Conservation (phyloP, 2,329 filamentous ascomycete species). For the Dendryphion nanum region DNA sequence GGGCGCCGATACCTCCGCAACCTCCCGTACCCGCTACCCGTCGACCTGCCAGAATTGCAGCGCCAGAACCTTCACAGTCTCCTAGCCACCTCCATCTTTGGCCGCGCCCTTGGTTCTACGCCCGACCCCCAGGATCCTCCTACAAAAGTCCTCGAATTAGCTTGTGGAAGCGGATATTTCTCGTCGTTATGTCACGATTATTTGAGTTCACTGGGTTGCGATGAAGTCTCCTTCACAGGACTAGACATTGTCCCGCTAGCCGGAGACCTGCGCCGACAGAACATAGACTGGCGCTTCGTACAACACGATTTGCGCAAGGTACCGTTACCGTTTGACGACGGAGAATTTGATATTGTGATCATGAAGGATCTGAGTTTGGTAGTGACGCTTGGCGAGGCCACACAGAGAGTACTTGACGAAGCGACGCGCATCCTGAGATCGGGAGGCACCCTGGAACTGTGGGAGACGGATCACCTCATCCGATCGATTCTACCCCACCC, state of each 20-base stretch:
- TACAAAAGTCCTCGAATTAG: conserved; percentile 76
- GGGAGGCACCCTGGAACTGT: conserved; percentile 79
- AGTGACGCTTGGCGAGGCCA: conserved; percentile 56
- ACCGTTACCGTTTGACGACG: conserved; percentile 75
- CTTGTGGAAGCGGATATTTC: conserved; percentile 87
- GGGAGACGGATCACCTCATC: conserved; percentile 84
- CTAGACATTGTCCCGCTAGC: conserved; percentile 77
- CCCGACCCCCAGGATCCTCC: conserved; percentile 66
- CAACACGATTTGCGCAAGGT: conserved; percentile 77
- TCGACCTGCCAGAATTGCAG: conserved; percentile 83
- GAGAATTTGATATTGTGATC: conserved; percentile 84
- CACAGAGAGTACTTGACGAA: conserved; percentile 64
- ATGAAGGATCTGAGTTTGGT: conserved; percentile 78
- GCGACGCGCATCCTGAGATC: conserved; percentile 73
- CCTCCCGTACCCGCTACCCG: conserved; percentile 79
- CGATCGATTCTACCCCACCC: conserved; percentile 80
- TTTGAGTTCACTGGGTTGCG: conserved; percentile 66
- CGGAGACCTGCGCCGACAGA: conserved; percentile 63
- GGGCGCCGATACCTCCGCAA: conserved; percentile 83
- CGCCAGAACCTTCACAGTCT: conserved; percentile 82
- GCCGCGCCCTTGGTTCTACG: conserved; percentile 73
- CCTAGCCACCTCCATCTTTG: conserved; percentile 77
- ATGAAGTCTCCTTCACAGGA: conserved; percentile 74
- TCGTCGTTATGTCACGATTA: conserved; percentile 82
- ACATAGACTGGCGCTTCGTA: conserved; percentile 85